Percentiles rank a stretch among this genome's conserved stretches.
These are phyloP conservation scores for Epipyxis sp. DNA, from an alignment of 108 stramenopile genomes.

Conservation along the genomic window DNA sequence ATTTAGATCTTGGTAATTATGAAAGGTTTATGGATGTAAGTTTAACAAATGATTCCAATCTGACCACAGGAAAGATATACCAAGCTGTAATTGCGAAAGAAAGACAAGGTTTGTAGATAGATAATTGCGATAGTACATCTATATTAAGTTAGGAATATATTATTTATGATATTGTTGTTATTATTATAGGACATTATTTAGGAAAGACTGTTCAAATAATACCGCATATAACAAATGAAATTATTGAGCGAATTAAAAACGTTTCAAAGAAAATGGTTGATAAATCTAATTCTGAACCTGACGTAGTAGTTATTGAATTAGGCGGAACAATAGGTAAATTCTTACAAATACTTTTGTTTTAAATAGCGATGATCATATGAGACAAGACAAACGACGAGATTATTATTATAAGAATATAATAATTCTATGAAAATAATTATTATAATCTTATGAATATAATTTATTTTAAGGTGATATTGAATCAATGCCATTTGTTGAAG, in stretches of 20 bases:
- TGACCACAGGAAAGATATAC: conserved; percentile 98
- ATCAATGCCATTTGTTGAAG: conserved; percentile 63
- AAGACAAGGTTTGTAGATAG: conserved; percentile 67
- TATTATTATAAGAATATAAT: no score
- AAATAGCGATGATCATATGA: no score
- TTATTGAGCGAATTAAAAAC: conserved; percentile 75
- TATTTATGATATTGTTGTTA: no score
- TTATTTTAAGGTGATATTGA: conserved; percentile 42
- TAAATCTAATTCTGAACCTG: background rate
- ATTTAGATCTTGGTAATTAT: conserved; percentile 96
- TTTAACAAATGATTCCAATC: conserved; percentile 82
- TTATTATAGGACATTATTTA: conserved; percentile 97
- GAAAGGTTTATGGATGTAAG: conserved; percentile 79
- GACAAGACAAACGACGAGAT: no score
- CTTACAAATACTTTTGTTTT: no score
- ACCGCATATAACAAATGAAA: conserved; percentile 84
- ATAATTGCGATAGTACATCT: no score
- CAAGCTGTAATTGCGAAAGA: conserved; percentile 82
- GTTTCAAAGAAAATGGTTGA: conserved; percentile 50
- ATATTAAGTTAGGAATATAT: no score
- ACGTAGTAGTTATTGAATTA: conserved; percentile 3
- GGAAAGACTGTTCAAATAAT: conserved; percentile 97
- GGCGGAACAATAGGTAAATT: background rate
- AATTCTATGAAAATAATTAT: no score
- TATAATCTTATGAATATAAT: no score